Conservation (phyloP, 495 filamentous ascomycete genomes). For the Cairneyella variabilis region DNA sequence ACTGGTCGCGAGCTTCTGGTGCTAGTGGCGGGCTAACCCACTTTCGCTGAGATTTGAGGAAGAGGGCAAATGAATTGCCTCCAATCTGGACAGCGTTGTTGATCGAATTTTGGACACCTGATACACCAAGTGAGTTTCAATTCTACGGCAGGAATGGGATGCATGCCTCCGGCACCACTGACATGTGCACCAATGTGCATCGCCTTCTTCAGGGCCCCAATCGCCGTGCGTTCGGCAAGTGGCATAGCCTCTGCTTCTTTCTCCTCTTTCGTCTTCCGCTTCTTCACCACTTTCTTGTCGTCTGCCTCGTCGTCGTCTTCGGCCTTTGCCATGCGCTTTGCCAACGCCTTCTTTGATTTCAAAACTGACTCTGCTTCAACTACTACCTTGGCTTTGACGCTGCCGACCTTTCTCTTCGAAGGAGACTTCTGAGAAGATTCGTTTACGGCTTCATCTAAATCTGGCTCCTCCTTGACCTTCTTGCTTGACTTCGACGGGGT, state of each 20-base stretch:
- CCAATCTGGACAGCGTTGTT: slow-evolving; percentile 77
- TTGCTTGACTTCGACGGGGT: slow-evolving; percentile 8
- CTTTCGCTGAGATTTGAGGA: slow-evolving; percentile 92
- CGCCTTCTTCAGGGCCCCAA: slow-evolving; percentile 52
- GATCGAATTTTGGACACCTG: slow-evolving; percentile 86
- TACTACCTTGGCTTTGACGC: slow-evolving; percentile 11
- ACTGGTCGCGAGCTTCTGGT: slow-evolving; percentile 60
- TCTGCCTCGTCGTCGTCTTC: slow-evolving; percentile 18
- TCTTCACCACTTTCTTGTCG: slow-evolving; percentile 21
- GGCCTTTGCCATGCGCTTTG: slow-evolving; percentile 22
- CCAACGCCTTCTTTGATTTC: slow-evolving; percentile 10
- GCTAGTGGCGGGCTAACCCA: slow-evolving; percentile 83
- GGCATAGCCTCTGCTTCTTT: slow-evolving; percentile 48
- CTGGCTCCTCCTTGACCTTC: slow-evolving; percentile 3
- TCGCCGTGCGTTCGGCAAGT: slow-evolving; percentile 61
- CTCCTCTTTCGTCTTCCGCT: slow-evolving; percentile 27
- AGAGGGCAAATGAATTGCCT: slow-evolving; percentile 88
- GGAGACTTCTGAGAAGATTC: neutral
- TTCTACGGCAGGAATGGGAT: slow-evolving; percentile 23
- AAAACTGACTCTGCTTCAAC: neutral
- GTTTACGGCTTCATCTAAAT: neutral
- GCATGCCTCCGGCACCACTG: slow-evolving; percentile 77
- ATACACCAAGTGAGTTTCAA: neutral
- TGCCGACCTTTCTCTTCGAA: slow-evolving; percentile 10
- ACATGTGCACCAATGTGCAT: slow-evolving; percentile 94